Conservation (phyloP, 371 early-diverging fungal genomes). For the Coemansia sp. region DNA sequence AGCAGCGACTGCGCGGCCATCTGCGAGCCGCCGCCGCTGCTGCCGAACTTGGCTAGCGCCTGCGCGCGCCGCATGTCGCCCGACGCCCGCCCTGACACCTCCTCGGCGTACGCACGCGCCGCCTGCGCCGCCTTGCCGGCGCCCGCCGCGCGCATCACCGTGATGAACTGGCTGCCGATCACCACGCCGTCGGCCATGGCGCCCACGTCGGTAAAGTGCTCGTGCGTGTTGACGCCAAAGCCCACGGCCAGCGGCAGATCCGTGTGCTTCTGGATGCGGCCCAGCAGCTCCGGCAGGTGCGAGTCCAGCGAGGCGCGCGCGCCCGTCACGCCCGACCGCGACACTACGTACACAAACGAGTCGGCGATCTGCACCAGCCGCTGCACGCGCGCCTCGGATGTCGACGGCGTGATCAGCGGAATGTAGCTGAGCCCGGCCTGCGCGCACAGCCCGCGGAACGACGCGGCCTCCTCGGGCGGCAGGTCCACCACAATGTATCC, state of each 20-base stretch:
- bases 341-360: conserved; percentile 94
- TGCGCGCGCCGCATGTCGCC: conserved; percentile 43
- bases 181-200: conserved; percentile 92
- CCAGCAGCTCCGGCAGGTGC: conserved; percentile 71
- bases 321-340: conserved; percentile 93
- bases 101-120: conserved; percentile 61
- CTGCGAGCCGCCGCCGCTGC: conserved; percentile 19
- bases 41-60: conserved; percentile 42
- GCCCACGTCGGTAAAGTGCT: conserved; percentile 84
- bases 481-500: conserved; percentile 98
- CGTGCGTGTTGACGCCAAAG: conserved; percentile 90
- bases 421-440: conserved; percentile 84
- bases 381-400: conserved; percentile 79
- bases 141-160: conserved; percentile 65
- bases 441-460: conserved; percentile 74
- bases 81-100: conserved; percentile 60
- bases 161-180: conserved; percentile 89
- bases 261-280: conserved; percentile 75
- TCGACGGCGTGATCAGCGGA: conserved; percentile 94
- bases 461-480: conserved; percentile 92
- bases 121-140: conserved; percentile 55
- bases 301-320: conserved; percentile 61
- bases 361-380: conserved; percentile 78
- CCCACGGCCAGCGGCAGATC: conserved; percentile 90
- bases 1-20: conserved; percentile 50